Conservation (phyloP, 208 protist genomes). For the Wallacemonas sp. region DNA sequence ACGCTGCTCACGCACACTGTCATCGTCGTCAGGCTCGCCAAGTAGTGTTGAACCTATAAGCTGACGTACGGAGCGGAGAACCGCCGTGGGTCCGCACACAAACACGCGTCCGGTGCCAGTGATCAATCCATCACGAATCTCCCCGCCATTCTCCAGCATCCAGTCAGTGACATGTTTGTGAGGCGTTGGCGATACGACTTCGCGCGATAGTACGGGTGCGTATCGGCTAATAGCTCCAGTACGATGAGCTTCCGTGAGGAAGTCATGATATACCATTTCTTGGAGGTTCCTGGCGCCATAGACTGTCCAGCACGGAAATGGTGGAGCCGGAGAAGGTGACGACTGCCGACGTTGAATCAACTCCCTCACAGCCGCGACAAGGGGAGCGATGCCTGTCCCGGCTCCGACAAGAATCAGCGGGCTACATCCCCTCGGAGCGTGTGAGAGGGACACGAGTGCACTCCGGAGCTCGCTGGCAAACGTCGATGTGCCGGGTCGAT, state of each 20-base stretch:
- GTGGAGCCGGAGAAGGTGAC: neutral
- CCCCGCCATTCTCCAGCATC: constrained; percentile 22
- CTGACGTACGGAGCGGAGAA: constrained; percentile 47
- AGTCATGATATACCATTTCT: constrained; percentile 77
- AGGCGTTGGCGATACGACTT: neutral
- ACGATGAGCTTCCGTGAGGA: constrained; percentile 32
- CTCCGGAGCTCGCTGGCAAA: constrained; percentile 50
- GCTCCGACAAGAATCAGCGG: constrained; percentile 62
- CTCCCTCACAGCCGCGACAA: constrained; percentile 66
- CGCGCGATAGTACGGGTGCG: constrained; percentile 55
- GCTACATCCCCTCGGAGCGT: neutral
- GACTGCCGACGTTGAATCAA: constrained; percentile 27
- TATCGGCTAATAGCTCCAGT: constrained; percentile 56
- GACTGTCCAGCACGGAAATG: constrained; percentile 59
- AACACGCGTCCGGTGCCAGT: constrained; percentile 45
- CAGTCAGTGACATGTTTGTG: constrained; percentile 67
- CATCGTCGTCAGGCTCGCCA: constrained; percentile 59
- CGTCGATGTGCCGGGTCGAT: constrained; percentile 48
- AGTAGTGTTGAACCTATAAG: constrained; percentile 47
- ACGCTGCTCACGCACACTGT: constrained; percentile 67
- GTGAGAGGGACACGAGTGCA: constrained; percentile 6
- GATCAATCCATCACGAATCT: constrained; percentile 26
- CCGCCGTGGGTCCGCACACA: constrained; percentile 62
- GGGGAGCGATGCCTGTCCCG: constrained; percentile 78
- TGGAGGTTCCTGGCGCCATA: constrained; percentile 57